Base-by-base conservation (phyloP, 768 basidiomycete species). In the Russula dissimulans region DNA sequence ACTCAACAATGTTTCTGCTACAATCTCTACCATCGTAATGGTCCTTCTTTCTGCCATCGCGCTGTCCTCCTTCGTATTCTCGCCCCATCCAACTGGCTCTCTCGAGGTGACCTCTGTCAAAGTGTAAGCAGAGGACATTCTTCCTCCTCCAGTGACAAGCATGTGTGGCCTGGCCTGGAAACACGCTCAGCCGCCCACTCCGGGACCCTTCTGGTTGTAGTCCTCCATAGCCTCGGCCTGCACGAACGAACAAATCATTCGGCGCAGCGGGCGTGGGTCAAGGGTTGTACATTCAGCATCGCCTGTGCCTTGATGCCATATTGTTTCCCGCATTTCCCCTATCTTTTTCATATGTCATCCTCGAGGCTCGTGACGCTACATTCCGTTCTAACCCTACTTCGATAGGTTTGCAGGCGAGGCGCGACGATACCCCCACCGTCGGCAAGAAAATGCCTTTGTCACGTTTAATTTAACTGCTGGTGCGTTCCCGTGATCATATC, bases 391-490 rank as follows among this genome's bases (percentile, higher is more conserved):
- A 57, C 32, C 10, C 22, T 6, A 36, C 43, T 14, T 26, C 32
- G 31, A 57, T 22, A 69, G 65, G 34, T 67, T 67, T 44, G 43
- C 58, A 50, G 57, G 60, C 41, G 60, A 65, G 14, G 39, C 63
- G 32, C 62, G 81, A 60, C 78, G 82, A 49, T 83, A 84, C 70
- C 74, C 78, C 5, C 79, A 74, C 65, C 79, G 77, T 62, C 79
- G 85, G 66, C 84, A 89, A 67, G 91, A 95, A 65, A 78, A 86
- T 58, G 86, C 87, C 1, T 87, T 89, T 69, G 80, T 91, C 41
- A 81, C 86, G 69, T 93, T 94, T 75, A 86, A 92, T 70, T 74
- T 91, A 53, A 81, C 80, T 47, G 87, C 90, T 46, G 92, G 92
- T 89, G 67, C 65, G 81, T 68, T 58, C 56, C 51, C 51, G 18